Evolutionary conservation across 2,329 filamentous ascomycete species (phyloP), one percentile per base, ranked within the genome.

Genomic region (Cladophialophora psammophila): DNA sequence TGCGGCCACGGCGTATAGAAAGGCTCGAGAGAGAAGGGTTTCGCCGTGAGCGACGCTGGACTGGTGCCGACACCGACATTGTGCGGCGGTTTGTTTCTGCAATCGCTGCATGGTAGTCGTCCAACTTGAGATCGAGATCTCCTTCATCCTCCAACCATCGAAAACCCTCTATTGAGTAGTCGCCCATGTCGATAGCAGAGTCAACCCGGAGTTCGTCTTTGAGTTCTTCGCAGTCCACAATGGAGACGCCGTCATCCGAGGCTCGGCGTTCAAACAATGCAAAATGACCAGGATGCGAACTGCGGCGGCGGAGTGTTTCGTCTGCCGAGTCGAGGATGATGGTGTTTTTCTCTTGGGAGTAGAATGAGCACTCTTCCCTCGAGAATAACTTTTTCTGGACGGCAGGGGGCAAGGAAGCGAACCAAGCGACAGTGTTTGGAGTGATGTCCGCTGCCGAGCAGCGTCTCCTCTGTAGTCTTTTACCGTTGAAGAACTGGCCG

Each of bases 91-190:
- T 79, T 36, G 85, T 83, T 42, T 87, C 79, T n/a, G 78, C 83
- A 38, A 88, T 79, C 72, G 89, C 89, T 54, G 85, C 81, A 74
- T 91, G 89, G 74, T 92, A 91, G 75, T 92, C 88, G 74, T 92
- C 89, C 36, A 93, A 79, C 42, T 84, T 85, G 42, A 94, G 82
- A 72, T 94, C 90, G 36, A 94, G 80, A 60, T 91, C 86, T 18
- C 89, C 86, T 61, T 91, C 88, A 65, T 92, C 89, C 35, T 93
- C 90, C 32, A 93, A 80, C 90, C 90, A 92, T 57, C 88, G 84
- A 71, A 93, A 90, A 74, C 85, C 89, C 68, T 92, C 88, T 58
- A 87, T 86, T 65, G 91, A 81, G 1, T 85, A 85, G 59, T 86
- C 83, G 40, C 85, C 79, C 72, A 85, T 81, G 48, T 76, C 77